Conservation (phyloP, 2,329 filamentous ascomycete species). For the Sporothrix dimorphospora region DNA sequence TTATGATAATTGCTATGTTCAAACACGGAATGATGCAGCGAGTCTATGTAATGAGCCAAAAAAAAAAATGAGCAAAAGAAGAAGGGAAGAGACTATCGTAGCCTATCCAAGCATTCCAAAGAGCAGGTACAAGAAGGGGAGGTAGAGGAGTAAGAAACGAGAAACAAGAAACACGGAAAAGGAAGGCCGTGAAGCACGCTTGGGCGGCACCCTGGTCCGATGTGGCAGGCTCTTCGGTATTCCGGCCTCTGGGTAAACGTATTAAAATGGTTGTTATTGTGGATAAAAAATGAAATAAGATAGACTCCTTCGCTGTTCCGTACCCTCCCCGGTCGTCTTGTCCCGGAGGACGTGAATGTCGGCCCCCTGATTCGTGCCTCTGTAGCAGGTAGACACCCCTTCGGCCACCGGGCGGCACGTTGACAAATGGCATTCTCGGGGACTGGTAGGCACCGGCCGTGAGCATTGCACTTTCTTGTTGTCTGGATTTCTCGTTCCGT, state of each 20-base stretch:
- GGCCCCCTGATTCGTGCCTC: background rate
- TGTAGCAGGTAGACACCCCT: background rate
- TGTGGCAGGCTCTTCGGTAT: background rate
- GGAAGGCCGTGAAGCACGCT: background rate
- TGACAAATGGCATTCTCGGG: background rate
- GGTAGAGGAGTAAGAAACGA: background rate
- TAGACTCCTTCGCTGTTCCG: background rate
- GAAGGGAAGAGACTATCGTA: background rate
- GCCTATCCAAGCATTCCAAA: slow-evolving; percentile 6
- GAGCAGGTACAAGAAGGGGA: background rate
- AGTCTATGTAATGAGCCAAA: slow-evolving; percentile 4
- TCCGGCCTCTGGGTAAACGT: background rate
- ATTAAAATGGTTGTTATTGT: slow-evolving; percentile 16
- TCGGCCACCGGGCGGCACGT: too few species aligned
- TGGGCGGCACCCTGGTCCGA: background rate
- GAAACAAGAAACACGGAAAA: background rate
- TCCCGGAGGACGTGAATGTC: background rate
- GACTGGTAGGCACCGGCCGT: background rate
- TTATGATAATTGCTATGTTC: background rate
- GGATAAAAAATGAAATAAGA: background rate
- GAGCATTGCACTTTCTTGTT: too few species aligned
- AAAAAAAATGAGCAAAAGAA: background rate
- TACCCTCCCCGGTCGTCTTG: background rate
- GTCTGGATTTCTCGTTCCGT: background rate
- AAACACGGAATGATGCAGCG: background rate